Conservation (phyloP, 305 asterid species). For the Fraxinus ornus region DNA sequence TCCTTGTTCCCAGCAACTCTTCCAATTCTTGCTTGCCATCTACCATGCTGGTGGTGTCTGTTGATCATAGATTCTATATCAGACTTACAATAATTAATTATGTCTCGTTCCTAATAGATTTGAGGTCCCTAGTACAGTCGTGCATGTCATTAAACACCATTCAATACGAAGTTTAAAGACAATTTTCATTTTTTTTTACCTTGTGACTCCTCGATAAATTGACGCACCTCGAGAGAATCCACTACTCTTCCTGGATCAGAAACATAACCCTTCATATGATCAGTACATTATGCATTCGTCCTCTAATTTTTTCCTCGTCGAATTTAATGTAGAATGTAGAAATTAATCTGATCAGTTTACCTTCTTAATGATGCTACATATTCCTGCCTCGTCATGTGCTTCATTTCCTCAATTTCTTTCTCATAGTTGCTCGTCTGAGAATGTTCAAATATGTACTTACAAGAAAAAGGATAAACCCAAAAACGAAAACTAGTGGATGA, state of each 20-base stretch:
- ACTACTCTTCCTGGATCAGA: constrained; percentile 68
- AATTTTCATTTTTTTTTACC: constrained; percentile 35
- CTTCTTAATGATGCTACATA: constrained; percentile 81
- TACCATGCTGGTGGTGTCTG: constrained; percentile 87
- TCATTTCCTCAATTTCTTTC: constrained; percentile 84
- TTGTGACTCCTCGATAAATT: constrained; percentile 90
- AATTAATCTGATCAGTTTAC: neutral
- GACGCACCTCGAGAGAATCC: constrained; percentile 96
- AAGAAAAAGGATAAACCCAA: neutral
- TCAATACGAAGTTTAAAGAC: neutral
- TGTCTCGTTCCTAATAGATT: neutral
- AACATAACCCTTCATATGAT: neutral
- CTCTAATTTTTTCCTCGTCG: neutral
- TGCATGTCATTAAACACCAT: neutral
- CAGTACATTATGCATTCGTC: neutral
- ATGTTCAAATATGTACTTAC: neutral
- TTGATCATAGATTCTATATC: neutral
- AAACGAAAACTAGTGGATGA: neutral
- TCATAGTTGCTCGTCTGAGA: constrained; percentile 69
- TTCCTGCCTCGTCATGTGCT: constrained; percentile 81
- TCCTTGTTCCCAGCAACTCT: constrained; percentile 90
- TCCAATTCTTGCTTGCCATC: constrained; percentile 92
- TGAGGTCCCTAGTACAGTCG: neutral
- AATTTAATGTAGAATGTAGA: neutral
- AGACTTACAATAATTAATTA: neutral